A percentile compares a stretch with the other conserved stretches of the same genome.
phyloP scores from a whole-genome alignment of 306 rosid species.

The Begonia fuchsioides region DNA sequence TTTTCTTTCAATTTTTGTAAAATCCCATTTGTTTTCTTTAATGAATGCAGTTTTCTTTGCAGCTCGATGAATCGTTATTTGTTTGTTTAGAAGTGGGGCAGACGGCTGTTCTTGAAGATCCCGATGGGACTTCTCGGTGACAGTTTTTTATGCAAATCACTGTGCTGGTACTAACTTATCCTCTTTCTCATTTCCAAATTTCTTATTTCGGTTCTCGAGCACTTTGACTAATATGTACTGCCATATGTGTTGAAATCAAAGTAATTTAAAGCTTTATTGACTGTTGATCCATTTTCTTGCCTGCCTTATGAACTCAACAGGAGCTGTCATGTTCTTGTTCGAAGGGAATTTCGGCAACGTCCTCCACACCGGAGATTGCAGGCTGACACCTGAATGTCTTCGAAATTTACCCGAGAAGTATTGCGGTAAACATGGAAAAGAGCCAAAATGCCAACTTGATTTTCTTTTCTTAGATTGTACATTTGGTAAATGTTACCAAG shows the following conservation, averaged over 20 bases:
- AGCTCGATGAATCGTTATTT: slow-evolving; percentile 40
- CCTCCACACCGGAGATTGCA: slow-evolving; percentile 71
- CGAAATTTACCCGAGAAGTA: slow-evolving; percentile 43
- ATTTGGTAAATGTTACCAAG: slow-evolving; percentile 39
- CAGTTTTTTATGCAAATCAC: slow-evolving; percentile 67
- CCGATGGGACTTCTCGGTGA: slow-evolving; percentile 45
- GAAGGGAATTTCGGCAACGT: slow-evolving; percentile 64
- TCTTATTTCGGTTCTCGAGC: no score
- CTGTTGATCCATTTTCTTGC: slow-evolving; percentile 18
- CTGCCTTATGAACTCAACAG: slow-evolving; percentile 24
- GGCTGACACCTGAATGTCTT: slow-evolving; percentile 56
- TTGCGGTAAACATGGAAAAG: slow-evolving; percentile 43
- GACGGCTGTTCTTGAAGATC: slow-evolving; percentile 32
- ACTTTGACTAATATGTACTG: no score
- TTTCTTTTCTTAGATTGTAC: slow-evolving; percentile 69
- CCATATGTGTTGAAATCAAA: neutral
- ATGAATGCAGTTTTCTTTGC: neutral
- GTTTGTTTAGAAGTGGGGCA: slow-evolving; percentile 38
- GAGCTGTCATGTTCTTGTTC: slow-evolving; percentile 75
- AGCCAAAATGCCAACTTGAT: slow-evolving; percentile 39
- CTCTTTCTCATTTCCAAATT: neutral
- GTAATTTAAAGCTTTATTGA: slow-evolving; percentile 13
- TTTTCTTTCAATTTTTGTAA: neutral
- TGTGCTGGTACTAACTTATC: slow-evolving; percentile 40
- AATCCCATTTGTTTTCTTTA: neutral